Conservation (phyloP, 2,329 filamentous ascomycete genomes). For the Pestalotiopsis sp. region DNA sequence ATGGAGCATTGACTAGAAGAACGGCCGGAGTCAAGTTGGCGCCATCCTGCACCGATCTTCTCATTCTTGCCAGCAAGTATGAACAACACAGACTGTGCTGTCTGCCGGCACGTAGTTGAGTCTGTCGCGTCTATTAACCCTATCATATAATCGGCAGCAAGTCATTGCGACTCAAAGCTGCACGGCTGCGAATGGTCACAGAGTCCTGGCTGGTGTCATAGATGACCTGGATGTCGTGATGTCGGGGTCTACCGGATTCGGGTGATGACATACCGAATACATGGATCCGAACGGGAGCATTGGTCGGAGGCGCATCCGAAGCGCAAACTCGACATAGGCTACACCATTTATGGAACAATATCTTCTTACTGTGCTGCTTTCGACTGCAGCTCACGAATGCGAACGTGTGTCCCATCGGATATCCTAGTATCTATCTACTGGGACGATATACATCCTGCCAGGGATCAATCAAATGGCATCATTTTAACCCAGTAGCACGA, state of each 20-base stretch:
- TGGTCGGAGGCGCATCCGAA: not conserved
- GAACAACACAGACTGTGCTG: too few species aligned
- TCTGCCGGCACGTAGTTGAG: not conserved
- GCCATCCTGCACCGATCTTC: too few species aligned
- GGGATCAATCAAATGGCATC: not conserved
- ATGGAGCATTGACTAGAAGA: too few species aligned
- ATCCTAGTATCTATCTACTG: too few species aligned
- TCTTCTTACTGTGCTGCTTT: not conserved
- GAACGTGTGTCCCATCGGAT: too few species aligned
- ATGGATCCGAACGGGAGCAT: not conserved
- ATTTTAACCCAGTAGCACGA: slow-evolving; percentile 9
- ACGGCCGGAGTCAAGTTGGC: too few species aligned
- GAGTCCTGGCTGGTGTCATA: not conserved
- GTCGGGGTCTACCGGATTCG: not conserved
- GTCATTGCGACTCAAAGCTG: not conserved
- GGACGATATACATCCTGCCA: too few species aligned
- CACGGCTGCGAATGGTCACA: not conserved
- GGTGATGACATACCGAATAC: not conserved
- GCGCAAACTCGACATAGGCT: not conserved
- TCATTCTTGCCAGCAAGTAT: too few species aligned
- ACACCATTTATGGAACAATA: not conserved
- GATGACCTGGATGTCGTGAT: not conserved
- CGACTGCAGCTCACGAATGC: not conserved
- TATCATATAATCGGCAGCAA: too few species aligned
- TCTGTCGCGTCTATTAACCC: not conserved